Evolutionary conservation across 202 grass and related monocot genomes (phyloP).

Genomic region (Eragrostis tef): DNA sequence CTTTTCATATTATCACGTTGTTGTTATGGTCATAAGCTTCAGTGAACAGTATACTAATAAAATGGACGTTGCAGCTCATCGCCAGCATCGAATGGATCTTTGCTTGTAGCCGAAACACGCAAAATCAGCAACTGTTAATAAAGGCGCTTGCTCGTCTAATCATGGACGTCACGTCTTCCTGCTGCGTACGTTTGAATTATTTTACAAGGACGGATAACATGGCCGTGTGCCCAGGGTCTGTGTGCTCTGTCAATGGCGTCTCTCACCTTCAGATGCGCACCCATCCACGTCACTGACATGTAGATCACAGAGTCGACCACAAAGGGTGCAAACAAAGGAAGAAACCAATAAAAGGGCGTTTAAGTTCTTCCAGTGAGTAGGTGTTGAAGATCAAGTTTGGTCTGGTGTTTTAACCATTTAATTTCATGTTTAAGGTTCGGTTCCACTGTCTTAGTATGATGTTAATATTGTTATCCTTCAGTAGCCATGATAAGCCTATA

Average conservation of each 20-base stretch:
- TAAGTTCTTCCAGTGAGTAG: slow-evolving; percentile 24
- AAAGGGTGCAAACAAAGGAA: slow-evolving; percentile 1
- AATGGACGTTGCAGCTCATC: slow-evolving; percentile 32
- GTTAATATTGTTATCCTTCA: slow-evolving; percentile 47
- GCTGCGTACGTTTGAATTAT: slow-evolving; percentile 51
- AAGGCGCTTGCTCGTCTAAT: slow-evolving; percentile 51
- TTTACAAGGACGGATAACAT: slow-evolving; percentile 64
- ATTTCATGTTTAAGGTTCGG: slow-evolving; percentile 29
- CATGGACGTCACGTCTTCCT: slow-evolving; percentile 57
- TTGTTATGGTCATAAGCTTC: not conserved
- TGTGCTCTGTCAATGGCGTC: not conserved
- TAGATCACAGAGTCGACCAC: slow-evolving; percentile 32
- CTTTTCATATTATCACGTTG: not conserved
- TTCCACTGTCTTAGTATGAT: not conserved
- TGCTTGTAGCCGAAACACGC: slow-evolving; percentile 27
- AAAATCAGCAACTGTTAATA: slow-evolving; percentile 39
- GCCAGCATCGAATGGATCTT: slow-evolving; percentile 1
- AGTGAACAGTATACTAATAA: slow-evolving; percentile 39
- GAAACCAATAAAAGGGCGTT: not conserved
- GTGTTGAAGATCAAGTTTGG: slow-evolving; percentile 49
- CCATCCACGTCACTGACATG: slow-evolving; percentile 47
- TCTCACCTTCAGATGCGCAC: slow-evolving; percentile 36
- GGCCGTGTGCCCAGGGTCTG: slow-evolving; percentile 47
- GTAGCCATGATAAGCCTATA: slow-evolving; percentile 49
- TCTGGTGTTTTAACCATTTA: slow-evolving; percentile 33